phyloP scores from a whole-genome alignment of 2,329 filamentous ascomycete species.

The Venturiaceae sp. region DNA sequence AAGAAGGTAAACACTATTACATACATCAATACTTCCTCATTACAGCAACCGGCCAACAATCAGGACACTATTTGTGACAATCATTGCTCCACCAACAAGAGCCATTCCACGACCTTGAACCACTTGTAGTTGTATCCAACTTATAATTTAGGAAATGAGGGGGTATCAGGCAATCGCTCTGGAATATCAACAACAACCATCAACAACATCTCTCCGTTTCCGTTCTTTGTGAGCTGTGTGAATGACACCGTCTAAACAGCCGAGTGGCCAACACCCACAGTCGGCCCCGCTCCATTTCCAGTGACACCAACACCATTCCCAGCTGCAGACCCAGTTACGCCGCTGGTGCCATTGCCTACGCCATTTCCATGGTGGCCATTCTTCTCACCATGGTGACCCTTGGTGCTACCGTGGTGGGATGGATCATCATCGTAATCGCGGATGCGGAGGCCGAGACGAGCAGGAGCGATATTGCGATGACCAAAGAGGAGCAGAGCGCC shows the following conservation, averaged over 20 bases:
- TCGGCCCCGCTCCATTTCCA: background rate
- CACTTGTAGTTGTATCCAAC: too few species aligned
- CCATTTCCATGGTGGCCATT: slow-evolving; percentile 12
- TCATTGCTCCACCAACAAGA: too few species aligned
- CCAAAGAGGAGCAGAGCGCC: slow-evolving; percentile 51
- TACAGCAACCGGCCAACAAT: too few species aligned
- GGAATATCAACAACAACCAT: background rate
- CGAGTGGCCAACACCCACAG: background rate
- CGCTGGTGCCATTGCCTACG: slow-evolving; percentile 12
- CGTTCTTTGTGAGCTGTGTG: background rate
- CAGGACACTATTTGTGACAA: too few species aligned
- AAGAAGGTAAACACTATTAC: too few species aligned
- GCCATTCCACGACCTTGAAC: too few species aligned
- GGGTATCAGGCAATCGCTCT: background rate
- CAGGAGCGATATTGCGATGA: slow-evolving; percentile 52
- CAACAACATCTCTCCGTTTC: too few species aligned
- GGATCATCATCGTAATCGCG: slow-evolving; percentile 36
- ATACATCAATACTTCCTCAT: too few species aligned
- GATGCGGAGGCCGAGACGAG: slow-evolving; percentile 43
- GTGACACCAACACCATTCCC: background rate
- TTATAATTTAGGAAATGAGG: background rate
- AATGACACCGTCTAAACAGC: background rate
- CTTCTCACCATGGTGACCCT: slow-evolving; percentile 6
- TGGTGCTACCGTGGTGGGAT: slow-evolving; percentile 15
- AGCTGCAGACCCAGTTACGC: slow-evolving; percentile 6